These are phyloP conservation scores for Scleroderma citrinum DNA, from an alignment of 768 basidiomycete genomes.

Conservation along the genomic window DNA sequence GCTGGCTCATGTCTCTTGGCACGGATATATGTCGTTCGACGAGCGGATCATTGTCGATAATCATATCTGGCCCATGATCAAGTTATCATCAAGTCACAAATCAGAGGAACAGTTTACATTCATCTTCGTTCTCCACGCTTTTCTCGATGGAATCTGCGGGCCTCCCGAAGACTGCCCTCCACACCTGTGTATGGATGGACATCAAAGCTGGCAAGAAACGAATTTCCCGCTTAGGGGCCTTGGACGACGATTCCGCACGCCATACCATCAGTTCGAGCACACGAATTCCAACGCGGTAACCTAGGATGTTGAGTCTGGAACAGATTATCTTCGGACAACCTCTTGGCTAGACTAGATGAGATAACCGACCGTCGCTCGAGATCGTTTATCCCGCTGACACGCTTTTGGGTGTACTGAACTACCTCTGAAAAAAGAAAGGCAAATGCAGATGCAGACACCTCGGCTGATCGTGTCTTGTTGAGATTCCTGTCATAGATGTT, in stretches of 20 bases:
- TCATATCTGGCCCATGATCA: conserved; percentile 67
- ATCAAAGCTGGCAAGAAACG: conserved; percentile 88
- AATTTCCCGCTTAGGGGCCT: conserved; percentile 90
- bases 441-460: conserved; percentile 81
- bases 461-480: conserved; percentile 79
- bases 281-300: conserved; percentile 85
- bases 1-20: conserved; percentile 87
- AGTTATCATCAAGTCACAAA: background rate
- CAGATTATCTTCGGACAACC: background rate
- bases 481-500: conserved; percentile 87
- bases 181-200: conserved; percentile 92
- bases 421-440: conserved; percentile 91
- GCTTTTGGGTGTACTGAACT: conserved; percentile 93
- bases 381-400: conserved; percentile 92
- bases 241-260: conserved; percentile 70
- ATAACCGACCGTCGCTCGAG: conserved; percentile 77
- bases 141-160: conserved; percentile 94
- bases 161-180: conserved; percentile 90
- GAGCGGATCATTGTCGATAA: conserved; percentile 93
- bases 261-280: conserved; percentile 83
- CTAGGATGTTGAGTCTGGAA: conserved; percentile 82
- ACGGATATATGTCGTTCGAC: conserved; percentile 91
- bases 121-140: conserved; percentile 93
- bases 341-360: background rate
- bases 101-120: conserved; percentile 52